Conservation (phyloP, 1,139 yeast species). For the Debaryomycetaceae sp. region DNA sequence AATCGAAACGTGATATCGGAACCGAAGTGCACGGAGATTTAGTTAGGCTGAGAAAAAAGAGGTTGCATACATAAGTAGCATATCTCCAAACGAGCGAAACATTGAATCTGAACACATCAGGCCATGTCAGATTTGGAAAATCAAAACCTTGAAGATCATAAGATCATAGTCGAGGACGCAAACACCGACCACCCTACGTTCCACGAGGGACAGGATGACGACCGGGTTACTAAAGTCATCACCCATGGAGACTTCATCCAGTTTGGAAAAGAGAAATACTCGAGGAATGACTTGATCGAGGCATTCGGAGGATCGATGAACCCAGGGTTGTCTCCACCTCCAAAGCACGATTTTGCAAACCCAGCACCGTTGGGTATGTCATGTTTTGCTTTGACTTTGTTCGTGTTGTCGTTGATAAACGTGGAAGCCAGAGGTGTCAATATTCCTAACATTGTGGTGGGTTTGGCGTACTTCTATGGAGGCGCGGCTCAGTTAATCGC, state of each 20-base stretch:
- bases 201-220: constrained; percentile 1
- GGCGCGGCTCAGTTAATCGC: constrained; percentile 76
- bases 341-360: constrained; percentile 73
- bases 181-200: constrained; percentile 4
- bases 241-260: constrained; percentile 58
- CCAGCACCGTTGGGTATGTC: constrained; percentile 86
- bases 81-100: background rate
- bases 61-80: background rate
- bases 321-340: constrained; percentile 62
- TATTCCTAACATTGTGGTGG: constrained; percentile 42
- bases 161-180: constrained; percentile 10
- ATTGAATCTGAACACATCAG: background rate
- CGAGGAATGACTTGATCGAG: constrained; percentile 52
- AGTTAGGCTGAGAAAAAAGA: background rate
- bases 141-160: constrained; percentile 25
- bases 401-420: constrained; percentile 64
- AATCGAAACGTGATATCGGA: background rate
- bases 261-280: constrained; percentile 70
- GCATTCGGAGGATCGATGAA: constrained; percentile 78
- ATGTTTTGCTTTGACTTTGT: constrained; percentile 83
- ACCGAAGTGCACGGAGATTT: background rate
- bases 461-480: constrained; percentile 80
- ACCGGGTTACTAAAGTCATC: constrained; percentile 20
- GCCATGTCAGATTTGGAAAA: constrained; percentile 25
- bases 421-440: constrained; percentile 33